Evolutionary conservation across 2,329 filamentous ascomycete species (phyloP).

Genomic region (Talaromyces sp.): DNA sequence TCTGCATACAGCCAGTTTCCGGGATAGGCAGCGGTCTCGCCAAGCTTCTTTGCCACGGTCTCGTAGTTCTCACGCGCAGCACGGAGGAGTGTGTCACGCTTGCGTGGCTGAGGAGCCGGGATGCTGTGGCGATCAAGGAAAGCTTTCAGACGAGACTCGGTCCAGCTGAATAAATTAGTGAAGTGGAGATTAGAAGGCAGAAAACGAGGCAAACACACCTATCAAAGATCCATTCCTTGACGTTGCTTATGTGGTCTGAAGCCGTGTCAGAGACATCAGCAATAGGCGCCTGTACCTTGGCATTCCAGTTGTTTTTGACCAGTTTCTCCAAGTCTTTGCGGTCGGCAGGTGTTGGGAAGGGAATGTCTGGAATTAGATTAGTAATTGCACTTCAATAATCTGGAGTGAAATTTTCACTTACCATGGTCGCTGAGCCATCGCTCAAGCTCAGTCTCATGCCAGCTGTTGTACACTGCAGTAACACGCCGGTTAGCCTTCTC

Average conservation of each 20-base stretch:
- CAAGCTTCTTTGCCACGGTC: constrained; percentile 66
- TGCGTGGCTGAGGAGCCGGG: constrained; percentile 80
- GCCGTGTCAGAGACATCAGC: constrained; percentile 76
- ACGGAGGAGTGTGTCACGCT: constrained; percentile 75
- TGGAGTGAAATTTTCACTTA: constrained; percentile 18
- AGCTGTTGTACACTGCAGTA: constrained; percentile 85
- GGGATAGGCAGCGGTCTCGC: constrained; percentile 79
- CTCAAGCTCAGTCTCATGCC: constrained; percentile 97
- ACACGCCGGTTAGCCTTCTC: background rate
- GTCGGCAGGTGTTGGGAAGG: constrained; percentile 84
- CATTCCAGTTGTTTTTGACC: constrained; percentile 87
- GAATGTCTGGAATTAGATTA: constrained; percentile 54
- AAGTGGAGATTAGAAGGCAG: background rate
- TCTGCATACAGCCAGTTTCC: constrained; percentile 90
- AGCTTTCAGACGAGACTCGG: constrained; percentile 86
- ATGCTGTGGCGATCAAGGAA: constrained; percentile 88
- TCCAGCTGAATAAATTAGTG: constrained; percentile 64
- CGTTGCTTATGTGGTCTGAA: constrained; percentile 65
- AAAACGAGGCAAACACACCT: constrained; percentile 47
- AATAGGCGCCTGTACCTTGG: constrained; percentile 68
- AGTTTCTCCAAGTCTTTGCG: constrained; percentile 90
- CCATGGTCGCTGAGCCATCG: constrained; percentile 89
- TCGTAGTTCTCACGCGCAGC: constrained; percentile 81
- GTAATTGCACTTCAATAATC: background rate
- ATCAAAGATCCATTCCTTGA: constrained; percentile 91